These are phyloP conservation scores for Penicillium brasilianum DNA, from an alignment of 2,329 filamentous ascomycete genomes.

Conservation along the genomic window DNA sequence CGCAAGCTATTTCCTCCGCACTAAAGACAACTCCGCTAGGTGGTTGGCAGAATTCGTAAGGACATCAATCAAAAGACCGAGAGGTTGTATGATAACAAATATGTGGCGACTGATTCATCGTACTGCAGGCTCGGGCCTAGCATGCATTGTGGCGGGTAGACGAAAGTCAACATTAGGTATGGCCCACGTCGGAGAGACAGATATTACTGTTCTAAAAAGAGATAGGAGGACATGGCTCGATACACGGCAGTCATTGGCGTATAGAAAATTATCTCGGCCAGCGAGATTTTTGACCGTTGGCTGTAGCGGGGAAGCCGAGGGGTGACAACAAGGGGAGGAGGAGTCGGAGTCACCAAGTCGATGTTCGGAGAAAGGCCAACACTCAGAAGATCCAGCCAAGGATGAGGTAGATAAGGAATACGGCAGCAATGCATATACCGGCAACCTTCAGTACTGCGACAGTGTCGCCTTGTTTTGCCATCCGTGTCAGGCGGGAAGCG, in stretches of 20 bases:
- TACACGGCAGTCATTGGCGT: background rate
- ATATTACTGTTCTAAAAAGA: background rate
- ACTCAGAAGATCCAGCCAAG: constrained; percentile 64
- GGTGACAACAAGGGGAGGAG: background rate
- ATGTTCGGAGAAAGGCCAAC: background rate
- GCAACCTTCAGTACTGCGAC: constrained; percentile 88
- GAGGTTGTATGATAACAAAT: background rate
- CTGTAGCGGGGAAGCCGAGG: background rate
- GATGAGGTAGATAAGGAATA: constrained; percentile 78
- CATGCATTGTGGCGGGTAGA: background rate
- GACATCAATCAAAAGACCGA: constrained; percentile 13
- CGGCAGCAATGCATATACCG: constrained; percentile 74
- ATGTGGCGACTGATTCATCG: too few species aligned
- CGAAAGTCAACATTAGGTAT: background rate
- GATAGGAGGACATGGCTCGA: background rate
- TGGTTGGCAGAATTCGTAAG: constrained; percentile 13
- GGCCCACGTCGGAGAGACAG: background rate
- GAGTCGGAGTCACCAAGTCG: background rate
- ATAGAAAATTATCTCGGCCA: constrained; percentile 22
- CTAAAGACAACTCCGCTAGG: background rate
- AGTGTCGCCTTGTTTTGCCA: constrained; percentile 90
- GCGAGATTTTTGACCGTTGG: constrained; percentile 23
- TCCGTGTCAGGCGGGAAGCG: constrained; percentile 78
- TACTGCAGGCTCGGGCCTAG: background rate
- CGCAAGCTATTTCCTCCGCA: background rate